Evolutionary conservation across 2,329 filamentous ascomycete genomes (phyloP).

Genomic region (Drechslerella stenobrocha): DNA sequence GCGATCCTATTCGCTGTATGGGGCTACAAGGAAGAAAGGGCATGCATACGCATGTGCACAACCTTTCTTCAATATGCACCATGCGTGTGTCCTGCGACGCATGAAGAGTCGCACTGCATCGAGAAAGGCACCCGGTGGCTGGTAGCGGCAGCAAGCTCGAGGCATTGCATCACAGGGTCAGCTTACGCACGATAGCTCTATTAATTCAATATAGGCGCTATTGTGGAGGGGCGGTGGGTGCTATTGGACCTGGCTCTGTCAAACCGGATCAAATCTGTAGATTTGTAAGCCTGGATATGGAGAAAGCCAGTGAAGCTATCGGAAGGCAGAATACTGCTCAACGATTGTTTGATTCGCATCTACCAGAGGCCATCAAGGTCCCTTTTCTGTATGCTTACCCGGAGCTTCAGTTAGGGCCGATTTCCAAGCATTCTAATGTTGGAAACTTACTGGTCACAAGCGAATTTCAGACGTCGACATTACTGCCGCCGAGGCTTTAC

Average conservation of each 20-base stretch:
- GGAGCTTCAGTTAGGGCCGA: conserved; percentile 10
- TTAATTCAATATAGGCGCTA: too few species aligned
- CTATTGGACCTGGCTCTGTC: too few species aligned
- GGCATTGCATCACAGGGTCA: conserved; percentile 31
- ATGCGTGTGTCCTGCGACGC: conserved; percentile 4
- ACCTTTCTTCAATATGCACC: conserved; percentile 1
- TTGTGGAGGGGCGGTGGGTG: too few species aligned
- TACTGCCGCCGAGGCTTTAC: conserved; percentile 34
- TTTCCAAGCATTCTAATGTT: not conserved
- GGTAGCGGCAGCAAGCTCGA: conserved; percentile 40
- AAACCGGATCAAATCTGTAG: too few species aligned
- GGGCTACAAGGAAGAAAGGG: conserved; percentile 22
- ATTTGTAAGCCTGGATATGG: conserved; percentile 19
- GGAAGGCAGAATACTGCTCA: not conserved
- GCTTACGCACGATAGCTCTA: conserved; percentile 37
- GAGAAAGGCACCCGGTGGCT: conserved; percentile 35
- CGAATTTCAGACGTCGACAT: conserved; percentile 10
- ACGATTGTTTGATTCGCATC: conserved; percentile 24
- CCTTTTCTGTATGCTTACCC: conserved; percentile 38
- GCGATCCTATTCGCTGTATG: conserved; percentile 21
- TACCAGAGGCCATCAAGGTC: conserved; percentile 39
- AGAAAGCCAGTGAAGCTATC: not conserved
- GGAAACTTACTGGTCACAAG: not conserved
- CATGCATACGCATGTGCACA: conserved; percentile 17
- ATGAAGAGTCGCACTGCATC: conserved; percentile 12